Evolutionary conservation across 2,329 filamentous ascomycete genomes (phyloP).

Genomic region (Onygenales sp.): DNA sequence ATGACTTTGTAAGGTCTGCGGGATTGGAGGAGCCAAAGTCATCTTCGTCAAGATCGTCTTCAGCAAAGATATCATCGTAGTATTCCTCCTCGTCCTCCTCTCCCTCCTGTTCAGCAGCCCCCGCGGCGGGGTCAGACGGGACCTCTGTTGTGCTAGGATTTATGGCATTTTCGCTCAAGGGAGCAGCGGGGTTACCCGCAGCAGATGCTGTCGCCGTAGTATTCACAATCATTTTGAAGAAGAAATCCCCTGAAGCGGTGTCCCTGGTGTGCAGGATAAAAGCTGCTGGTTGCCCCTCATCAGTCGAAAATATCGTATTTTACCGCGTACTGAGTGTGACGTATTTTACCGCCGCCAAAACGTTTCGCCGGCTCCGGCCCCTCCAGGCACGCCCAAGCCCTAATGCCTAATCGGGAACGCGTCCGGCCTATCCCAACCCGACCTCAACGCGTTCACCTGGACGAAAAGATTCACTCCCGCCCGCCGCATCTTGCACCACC

Average conservation of each 20-base stretch:
- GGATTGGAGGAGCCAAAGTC: slow-evolving; percentile 48
- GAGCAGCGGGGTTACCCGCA: neutral
- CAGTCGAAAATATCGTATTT: neutral
- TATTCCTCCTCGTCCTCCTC: slow-evolving; percentile 50
- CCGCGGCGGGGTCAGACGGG: slow-evolving; percentile 20
- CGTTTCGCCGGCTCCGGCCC: slow-evolving; percentile 6
- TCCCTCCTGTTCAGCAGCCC: slow-evolving; percentile 26
- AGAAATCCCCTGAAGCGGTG: neutral
- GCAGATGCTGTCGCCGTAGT: neutral
- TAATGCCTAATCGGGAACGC: slow-evolving; percentile 12
- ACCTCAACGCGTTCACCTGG: neutral
- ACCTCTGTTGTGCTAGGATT: slow-evolving; percentile 13
- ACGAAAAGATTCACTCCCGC: neutral
- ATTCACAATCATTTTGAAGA: slow-evolving; percentile 1
- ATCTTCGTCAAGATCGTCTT: slow-evolving; percentile 47
- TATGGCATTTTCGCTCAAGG: slow-evolving; percentile 1
- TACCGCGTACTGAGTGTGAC: slow-evolving; percentile 3
- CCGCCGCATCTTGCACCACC: neutral
- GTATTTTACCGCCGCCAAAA: slow-evolving; percentile 5
- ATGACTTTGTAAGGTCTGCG: slow-evolving; percentile 70
- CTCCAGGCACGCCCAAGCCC: slow-evolving; percentile 2
- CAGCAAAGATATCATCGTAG: slow-evolving; percentile 48
- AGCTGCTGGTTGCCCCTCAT: slow-evolving; percentile 1
- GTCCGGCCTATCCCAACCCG: slow-evolving; percentile 2
- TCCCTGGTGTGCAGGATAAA: neutral